Base-by-base conservation (phyloP, 768 basidiomycete species). In the Tylopilus vinaceipallidus region DNA sequence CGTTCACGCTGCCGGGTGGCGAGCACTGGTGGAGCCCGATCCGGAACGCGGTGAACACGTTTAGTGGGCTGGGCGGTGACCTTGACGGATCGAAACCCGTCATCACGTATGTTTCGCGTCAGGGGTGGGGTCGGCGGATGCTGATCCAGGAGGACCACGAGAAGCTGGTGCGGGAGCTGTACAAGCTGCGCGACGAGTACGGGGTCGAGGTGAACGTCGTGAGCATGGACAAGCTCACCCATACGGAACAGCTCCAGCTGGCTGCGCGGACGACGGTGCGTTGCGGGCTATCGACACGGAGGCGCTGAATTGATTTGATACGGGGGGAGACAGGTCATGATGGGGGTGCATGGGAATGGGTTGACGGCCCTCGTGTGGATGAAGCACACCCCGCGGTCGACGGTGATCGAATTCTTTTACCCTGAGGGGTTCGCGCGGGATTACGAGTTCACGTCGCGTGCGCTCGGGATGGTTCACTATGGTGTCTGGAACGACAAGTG, bases 271-370 rank as follows among this genome's bases (percentile, higher is more conserved):
- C 93, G 3, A 97, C 94, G 27, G 12, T 29, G 27, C 12, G 27
- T 29, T 12, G 6, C 27, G 12, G 6, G 27, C 12, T 29, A 12
- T 6, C 27, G 27, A 6, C 27, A 29, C 27, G 27, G 6, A 6
- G 6, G 27, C 6, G 27, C 12, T 29, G 27, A n/a, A 52, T 20
- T 27, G 14, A 43, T 23, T 16, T 22, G n/a, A n/a, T n/a, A n/a
- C n/a, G n/a, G n/a, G n/a, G 17, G 29, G n/a, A 9, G 24, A 6
- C 52, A 95, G 93, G 91, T 95, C 60, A 80, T 95, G 84, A 86
- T 95, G 79, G 93, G 93, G 49, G 87, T 95, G 14, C 93, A 95
- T 59, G 93, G 94, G 10, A 95, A 97, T 62, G 94, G 91, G 27
- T 66, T 97, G 33, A 95, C 92, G 0, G 79, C 90, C 24, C 77